Base-by-base conservation (phyloP, 2,329 filamentous ascomycete species). In the Ophiostoma australiae region DNA sequence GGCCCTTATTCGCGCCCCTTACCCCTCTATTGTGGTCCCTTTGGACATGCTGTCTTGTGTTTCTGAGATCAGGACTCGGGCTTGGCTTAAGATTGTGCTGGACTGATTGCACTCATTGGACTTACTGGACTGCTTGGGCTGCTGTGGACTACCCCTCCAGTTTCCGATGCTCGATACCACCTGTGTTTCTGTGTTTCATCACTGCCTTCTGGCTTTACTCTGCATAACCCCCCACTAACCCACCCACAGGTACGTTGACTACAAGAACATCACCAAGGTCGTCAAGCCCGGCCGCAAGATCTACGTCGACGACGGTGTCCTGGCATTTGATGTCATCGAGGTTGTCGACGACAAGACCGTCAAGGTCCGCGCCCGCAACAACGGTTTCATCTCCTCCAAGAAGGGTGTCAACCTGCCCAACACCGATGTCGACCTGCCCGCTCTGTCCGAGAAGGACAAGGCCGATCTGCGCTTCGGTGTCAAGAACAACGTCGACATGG, bases 181-280 rank as follows among this genome's bases (percentile, higher is more conserved):
- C 15, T 37, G 5, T n/a, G 58, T 33, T 61, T 37, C 15, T 37
- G 5, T n/a, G 58, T 33, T 61, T 37, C 41, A 35, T 63, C 20
- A 20, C 4, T 20, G 5, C 11, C 37, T 20, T 20, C 35, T 7
- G 20, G 27, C n/a, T 20, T 63, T 33, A 27, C 35, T 7, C 17
- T 37, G 27, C 61, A n/a, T 20, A 15, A 20, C 23, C 63, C 63
- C 63, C 20, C 63, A 23, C 63, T 66, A 65, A 73, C 67, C 37
- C 23, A 31, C 33, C 52, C 0, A 33, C 74, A 94, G 92, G 90
- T 97, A 93, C 79, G 91, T 98, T 78, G 94, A 98, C 86, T 98
- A 99, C 87, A 96, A 97, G 90, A 99, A 99, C 87, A 98, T 99
- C 83, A 97, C 94, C 83, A 97, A 96, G 85, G 95, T 99, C 77